phyloP scores from a whole-genome alignment of 495 filamentous ascomycete species.

The Penicillium cataractarum region DNA sequence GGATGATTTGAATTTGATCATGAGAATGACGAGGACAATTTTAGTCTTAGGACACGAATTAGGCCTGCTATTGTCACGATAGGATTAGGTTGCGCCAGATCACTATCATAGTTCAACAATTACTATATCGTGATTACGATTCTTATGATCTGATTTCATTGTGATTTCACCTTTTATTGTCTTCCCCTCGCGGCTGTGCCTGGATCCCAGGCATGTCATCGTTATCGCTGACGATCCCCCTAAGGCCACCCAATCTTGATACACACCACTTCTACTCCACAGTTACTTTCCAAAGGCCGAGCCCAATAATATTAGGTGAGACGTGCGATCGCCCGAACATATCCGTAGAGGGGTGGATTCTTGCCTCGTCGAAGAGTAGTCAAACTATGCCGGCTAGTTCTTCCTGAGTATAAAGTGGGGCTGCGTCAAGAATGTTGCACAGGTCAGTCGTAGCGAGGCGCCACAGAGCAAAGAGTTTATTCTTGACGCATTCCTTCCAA shows the following conservation, averaged over 20 bases:
- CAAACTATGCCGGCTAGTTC: constrained; percentile 6
- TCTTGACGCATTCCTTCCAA: background rate
- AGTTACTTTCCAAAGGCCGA: background rate
- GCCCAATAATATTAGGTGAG: constrained; percentile 2
- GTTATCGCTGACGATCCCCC: constrained; percentile 4
- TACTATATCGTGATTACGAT: background rate
- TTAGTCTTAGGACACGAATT: background rate
- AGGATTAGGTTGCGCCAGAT: background rate
- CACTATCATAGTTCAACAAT: background rate
- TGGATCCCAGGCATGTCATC: background rate
- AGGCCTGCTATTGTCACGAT: background rate
- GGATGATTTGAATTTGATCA: background rate
- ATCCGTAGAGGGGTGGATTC: constrained; percentile 1
- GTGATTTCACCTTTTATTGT: background rate
- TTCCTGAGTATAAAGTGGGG: constrained; percentile 6
- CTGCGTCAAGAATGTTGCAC: constrained; percentile 20
- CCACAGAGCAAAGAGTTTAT: constrained; percentile 1
- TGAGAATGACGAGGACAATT: background rate
- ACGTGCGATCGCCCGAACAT: constrained; percentile 14
- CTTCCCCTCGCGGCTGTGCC: background rate
- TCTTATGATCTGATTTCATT: constrained; percentile 1
- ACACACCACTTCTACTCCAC: background rate
- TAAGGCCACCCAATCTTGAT: background rate
- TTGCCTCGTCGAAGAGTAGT: background rate
- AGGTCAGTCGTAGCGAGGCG: constrained; percentile 14